Percentiles rank a stretch among this genome's conserved stretches.
phyloP scores from a whole-genome alignment of 768 basidiomycete genomes.

The Cystobasidium tubakii region DNA sequence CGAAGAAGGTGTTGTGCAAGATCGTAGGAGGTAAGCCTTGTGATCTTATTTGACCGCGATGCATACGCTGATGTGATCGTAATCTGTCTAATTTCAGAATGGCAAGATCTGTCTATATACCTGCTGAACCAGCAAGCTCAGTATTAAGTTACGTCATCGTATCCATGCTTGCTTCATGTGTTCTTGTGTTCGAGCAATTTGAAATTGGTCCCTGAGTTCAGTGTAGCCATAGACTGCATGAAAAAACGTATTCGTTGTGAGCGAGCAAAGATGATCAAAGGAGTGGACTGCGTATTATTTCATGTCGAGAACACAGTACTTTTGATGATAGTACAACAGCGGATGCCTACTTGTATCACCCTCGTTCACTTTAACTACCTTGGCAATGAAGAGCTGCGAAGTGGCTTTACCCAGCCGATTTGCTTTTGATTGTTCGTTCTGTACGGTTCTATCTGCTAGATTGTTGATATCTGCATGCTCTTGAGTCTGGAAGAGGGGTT shows the following conservation, averaged over 20 bases:
- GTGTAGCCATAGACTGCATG: constrained; percentile 7
- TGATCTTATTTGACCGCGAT: not conserved
- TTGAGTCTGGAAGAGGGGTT: not conserved
- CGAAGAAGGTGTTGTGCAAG: constrained; percentile 30
- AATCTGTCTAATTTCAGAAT: too few relatives aligned
- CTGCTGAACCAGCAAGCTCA: constrained; percentile 37
- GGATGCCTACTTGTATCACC: constrained; percentile 4
- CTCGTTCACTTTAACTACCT: not conserved
- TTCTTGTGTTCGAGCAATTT: too few relatives aligned
- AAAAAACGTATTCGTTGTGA: not conserved
- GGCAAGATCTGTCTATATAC: constrained; percentile 36
- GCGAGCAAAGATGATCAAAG: too few relatives aligned
- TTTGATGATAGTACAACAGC: constrained; percentile 25
- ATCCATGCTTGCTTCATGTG: not conserved
- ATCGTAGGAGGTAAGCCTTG: constrained; percentile 18
- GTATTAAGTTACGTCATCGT: not conserved
- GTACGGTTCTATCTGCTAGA: not conserved
- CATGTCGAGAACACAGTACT: constrained; percentile 18
- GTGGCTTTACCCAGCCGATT: constrained; percentile 16
- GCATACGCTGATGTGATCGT: too few relatives aligned
- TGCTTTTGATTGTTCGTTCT: not conserved
- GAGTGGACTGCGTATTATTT: too few relatives aligned
- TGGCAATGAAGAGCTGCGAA: constrained; percentile 33
- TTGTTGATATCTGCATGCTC: not conserved
- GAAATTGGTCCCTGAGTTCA: too few relatives aligned